These are phyloP conservation scores for Nannochloropsis oceanica DNA, from an alignment of 108 stramenopile genomes.

Conservation along the genomic window DNA sequence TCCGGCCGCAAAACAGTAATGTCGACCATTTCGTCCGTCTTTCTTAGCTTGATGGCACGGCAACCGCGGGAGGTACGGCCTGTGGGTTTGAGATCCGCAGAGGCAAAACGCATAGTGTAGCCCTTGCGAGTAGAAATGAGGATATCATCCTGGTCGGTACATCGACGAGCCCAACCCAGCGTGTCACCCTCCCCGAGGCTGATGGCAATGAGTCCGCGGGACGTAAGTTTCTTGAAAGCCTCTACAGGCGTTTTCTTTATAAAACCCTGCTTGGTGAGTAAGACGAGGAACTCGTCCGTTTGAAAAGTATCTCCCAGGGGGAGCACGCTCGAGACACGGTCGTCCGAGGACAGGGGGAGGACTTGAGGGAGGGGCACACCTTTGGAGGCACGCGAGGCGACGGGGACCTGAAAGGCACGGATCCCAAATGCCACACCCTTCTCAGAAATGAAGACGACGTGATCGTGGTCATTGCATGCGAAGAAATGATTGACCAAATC, in stretches of 20 bases:
- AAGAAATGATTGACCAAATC: slow-evolving; percentile 74
- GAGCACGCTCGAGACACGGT: slow-evolving; percentile 15
- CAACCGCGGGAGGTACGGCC: slow-evolving; percentile 64
- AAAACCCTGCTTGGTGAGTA: slow-evolving; percentile 64
- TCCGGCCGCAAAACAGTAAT: slow-evolving; percentile 21
- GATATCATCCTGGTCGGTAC: slow-evolving; percentile 60
- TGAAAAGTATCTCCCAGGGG: slow-evolving; percentile 10
- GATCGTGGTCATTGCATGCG: slow-evolving; percentile 90
- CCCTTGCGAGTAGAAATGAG: slow-evolving; percentile 61
- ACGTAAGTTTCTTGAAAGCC: slow-evolving; percentile 64
- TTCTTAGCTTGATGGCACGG: slow-evolving; percentile 57
- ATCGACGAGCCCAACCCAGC: slow-evolving; percentile 56
- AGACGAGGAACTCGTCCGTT: slow-evolving; percentile 50
- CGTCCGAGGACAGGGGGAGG: slow-evolving; percentile 9
- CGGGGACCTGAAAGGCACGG: slow-evolving; percentile 71
- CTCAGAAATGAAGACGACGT: slow-evolving; percentile 71
- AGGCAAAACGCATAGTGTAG: slow-evolving; percentile 55
- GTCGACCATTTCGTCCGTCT: slow-evolving; percentile 61
- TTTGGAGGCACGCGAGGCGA: slow-evolving; percentile 35
- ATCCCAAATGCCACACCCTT: slow-evolving; percentile 76
- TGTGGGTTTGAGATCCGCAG: slow-evolving; percentile 48
- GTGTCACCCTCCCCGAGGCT: slow-evolving; percentile 61
- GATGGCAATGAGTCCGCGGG: slow-evolving; percentile 71
- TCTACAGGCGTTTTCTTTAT: slow-evolving; percentile 81
- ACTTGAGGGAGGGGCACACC: slow-evolving; percentile 41